Percentiles rank a stretch among this genome's conserved stretches.
Conservation (phyloP, 768 basidiomycete species). For the Pleurotus platypus region DNA sequence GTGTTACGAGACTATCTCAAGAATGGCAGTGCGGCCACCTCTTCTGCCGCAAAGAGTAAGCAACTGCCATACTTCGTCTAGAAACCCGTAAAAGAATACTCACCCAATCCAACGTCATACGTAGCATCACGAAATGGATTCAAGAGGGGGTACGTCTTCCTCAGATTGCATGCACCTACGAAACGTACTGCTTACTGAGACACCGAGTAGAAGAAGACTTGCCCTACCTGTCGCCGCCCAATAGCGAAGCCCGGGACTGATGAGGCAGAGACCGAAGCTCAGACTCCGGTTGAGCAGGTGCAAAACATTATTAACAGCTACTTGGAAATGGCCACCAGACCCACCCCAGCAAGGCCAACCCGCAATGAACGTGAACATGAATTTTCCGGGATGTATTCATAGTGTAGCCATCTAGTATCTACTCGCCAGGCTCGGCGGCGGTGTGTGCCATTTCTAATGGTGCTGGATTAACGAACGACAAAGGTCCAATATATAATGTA, state of each 20-base stretch:
- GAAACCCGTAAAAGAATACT: conserved; percentile 9
- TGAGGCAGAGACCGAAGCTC: background rate
- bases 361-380: conserved; percentile 24
- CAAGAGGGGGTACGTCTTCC: conserved; percentile 44
- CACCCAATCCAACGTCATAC: conserved; percentile 2
- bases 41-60: conserved; percentile 82
- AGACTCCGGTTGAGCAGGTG: background rate
- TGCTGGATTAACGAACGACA: background rate
- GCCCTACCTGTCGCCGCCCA: conserved; percentile 59
- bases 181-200: too few relatives aligned
- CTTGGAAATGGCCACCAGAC: background rate
- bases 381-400: conserved; percentile 61
- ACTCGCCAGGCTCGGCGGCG: too few relatives aligned
- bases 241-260: conserved; percentile 21
- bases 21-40: conserved; percentile 59
- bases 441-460: too few relatives aligned
- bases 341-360: background rate
- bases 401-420: background rate
- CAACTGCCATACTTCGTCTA: conserved; percentile 8
- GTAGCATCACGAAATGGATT: conserved; percentile 65
- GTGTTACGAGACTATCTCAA: conserved; percentile 59
- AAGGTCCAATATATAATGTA: conserved; percentile 7
- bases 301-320: too few relatives aligned
- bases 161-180: background rate
- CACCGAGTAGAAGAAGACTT: conserved; percentile 49